Evolutionary conservation across 2,329 filamentous ascomycete species (phyloP).

Genomic region (Diaporthe sp.): DNA sequence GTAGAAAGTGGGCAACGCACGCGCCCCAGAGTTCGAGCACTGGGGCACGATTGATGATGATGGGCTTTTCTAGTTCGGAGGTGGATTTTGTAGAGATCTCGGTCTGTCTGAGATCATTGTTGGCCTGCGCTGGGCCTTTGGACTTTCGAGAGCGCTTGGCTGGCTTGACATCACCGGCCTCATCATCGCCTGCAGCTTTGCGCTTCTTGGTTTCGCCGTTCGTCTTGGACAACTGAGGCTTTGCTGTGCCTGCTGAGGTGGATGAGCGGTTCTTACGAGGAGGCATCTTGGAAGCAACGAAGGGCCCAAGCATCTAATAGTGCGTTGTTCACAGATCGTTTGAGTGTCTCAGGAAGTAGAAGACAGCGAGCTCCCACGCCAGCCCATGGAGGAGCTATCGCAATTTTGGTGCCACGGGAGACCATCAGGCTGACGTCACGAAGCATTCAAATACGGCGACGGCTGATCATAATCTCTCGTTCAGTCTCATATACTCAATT

Average conservation of each 20-base stretch:
- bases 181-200: not conserved
- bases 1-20: constrained; percentile 46
- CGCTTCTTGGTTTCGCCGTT: not conserved
- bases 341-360: not conserved
- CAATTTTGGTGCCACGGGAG: not conserved
- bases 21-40: constrained; percentile 45
- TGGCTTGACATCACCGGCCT: not conserved
- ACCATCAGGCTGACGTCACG: not conserved
- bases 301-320: not conserved
- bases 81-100: not conserved
- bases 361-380: too few species aligned
- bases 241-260: not conserved
- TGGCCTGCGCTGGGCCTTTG: not conserved
- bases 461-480: not conserved
- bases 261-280: not conserved
- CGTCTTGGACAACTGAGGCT: not conserved
- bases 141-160: not conserved
- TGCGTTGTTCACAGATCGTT: too few species aligned
- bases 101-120: not conserved
- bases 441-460: not conserved
- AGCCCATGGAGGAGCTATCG: not conserved
- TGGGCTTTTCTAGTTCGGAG: constrained; percentile 32
- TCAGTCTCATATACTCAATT: too few species aligned
- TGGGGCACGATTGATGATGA: constrained; percentile 38
- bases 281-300: not conserved